Conservation (phyloP, 2,329 filamentous ascomycete genomes). For the Nemania abortiva region DNA sequence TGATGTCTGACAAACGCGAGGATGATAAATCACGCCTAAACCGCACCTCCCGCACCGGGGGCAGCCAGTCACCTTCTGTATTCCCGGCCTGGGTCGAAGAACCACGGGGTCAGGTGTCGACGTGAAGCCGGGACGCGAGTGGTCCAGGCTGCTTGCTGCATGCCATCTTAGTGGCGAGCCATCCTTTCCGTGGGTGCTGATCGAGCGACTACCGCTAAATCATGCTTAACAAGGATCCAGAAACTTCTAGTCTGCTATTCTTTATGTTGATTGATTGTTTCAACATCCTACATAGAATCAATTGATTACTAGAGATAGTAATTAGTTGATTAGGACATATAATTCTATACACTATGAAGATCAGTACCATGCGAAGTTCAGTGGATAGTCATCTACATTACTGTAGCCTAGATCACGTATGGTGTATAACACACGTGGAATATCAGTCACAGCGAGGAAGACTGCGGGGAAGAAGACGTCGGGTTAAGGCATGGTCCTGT, state of each 20-base stretch:
- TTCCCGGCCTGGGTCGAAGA: constrained; percentile 15
- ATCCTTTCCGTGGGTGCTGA: constrained; percentile 1
- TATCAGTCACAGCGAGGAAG: background rate
- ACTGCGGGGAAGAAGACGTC: background rate
- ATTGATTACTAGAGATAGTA: background rate
- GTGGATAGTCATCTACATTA: background rate
- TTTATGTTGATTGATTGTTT: background rate
- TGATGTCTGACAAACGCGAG: constrained; percentile 33
- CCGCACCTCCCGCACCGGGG: constrained; percentile 12
- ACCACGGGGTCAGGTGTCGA: constrained; percentile 29
- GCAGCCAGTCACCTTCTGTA: constrained; percentile 32
- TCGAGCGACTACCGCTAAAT: background rate
- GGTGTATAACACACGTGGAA: background rate
- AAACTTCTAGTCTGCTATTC: constrained; percentile 5
- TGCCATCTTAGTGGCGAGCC: constrained; percentile 8
- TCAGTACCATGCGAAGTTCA: background rate
- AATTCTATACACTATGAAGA: background rate
- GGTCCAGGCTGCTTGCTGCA: constrained; percentile 24
- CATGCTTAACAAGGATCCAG: background rate
- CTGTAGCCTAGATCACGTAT: background rate
- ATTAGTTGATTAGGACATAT: background rate
- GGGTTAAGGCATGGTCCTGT: constrained; percentile 5
- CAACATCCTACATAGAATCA: background rate
- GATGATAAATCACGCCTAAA: constrained; percentile 40
- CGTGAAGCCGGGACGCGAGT: constrained; percentile 16